Evolutionary conservation across 208 protist species (phyloP), one percentile per base, ranked within the genome.

Genomic region (Trypanosoma mega): DNA sequence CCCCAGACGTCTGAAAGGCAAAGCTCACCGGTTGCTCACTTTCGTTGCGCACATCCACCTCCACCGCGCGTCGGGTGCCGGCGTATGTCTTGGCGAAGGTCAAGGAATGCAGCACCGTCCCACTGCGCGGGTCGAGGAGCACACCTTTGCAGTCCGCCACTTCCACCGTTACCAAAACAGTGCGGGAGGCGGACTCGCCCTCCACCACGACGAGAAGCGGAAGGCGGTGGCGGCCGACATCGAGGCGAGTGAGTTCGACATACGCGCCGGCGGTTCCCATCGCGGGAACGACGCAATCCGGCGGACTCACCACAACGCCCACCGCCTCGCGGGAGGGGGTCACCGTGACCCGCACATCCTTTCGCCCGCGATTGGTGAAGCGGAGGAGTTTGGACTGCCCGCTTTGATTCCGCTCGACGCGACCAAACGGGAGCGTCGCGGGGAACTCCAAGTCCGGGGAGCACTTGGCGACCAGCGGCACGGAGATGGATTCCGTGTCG

Each of bases 21-120:
- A 92, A 96, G 70, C 86, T 92, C 62, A 87, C 81, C 30, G 65
- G 66, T 47, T 85, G 76, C 31, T 78, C 80, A 43, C 86, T 87
- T 39, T 81, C 76, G 57, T 93, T 96, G 48, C 74, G 49, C 14
- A 96, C 74, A 56, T 74, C 62, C 20, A 93, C 56, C 36, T 72
- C 65, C 33, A 83, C 74, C 16, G 24, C 55, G 34, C 76, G 62
- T 31, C 62, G 68, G 24, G 78, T 72, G 1, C 90, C 90, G n/a
- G 63, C 76, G 66, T 87, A 94, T 24, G 82, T 79, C 39, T 78
- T 85, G 11, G 53, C 53, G 54, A 96, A 93, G 18, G 55, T 57
- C 7, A 93, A 68, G 24, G 82, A 77, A 36, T 84, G 74, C 1
- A 81, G 63, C 56, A 87, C 80, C 52, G 79, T 51, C 1, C 68